Percentiles rank a stretch among this genome's conserved stretches.
Conservation (phyloP, 768 basidiomycete species). For the Suillus spraguei region DNA sequence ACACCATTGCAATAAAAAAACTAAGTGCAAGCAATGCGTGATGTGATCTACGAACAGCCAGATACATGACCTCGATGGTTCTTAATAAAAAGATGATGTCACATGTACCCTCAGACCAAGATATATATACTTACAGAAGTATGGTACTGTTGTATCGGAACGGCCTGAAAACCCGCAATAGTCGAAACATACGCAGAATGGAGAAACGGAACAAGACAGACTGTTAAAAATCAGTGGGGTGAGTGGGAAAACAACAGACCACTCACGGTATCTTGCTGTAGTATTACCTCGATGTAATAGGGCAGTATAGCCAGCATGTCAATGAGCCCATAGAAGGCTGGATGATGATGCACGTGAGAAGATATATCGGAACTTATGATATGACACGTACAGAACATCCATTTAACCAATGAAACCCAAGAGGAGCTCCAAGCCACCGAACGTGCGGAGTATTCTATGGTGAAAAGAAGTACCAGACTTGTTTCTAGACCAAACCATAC, state of each 20-base stretch:
- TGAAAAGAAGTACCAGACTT: slow-evolving; percentile 80
- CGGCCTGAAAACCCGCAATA: slow-evolving; percentile 86
- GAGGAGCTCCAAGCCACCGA: slow-evolving; percentile 76
- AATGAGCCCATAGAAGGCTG: slow-evolving; percentile 84
- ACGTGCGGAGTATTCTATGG: slow-evolving; percentile 78
- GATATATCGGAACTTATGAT: background rate
- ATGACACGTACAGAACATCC: slow-evolving; percentile 63
- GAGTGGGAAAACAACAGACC: background rate
- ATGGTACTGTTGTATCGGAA: slow-evolving; percentile 86
- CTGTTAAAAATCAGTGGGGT: slow-evolving; percentile 36
- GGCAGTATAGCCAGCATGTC: slow-evolving; percentile 86
- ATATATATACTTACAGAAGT: slow-evolving; percentile 58
- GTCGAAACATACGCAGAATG: slow-evolving; percentile 86
- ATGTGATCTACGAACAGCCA: slow-evolving; percentile 82
- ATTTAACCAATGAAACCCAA: slow-evolving; percentile 60
- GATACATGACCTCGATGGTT: slow-evolving; percentile 92
- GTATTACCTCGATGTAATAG: slow-evolving; percentile 84
- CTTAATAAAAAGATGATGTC: slow-evolving; percentile 35
- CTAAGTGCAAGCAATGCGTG: slow-evolving; percentile 85
- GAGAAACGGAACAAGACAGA: slow-evolving; percentile 89
- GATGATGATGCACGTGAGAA: slow-evolving; percentile 13
- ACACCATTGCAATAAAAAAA: slow-evolving; percentile 87
- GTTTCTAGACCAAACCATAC: slow-evolving; percentile 91
- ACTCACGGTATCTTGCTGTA: slow-evolving; percentile 84
- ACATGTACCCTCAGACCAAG: background rate